These are phyloP conservation scores for Exsudoporus floridanus DNA, from an alignment of 1,284 basidiomycete genomes.

Conservation along the genomic window DNA sequence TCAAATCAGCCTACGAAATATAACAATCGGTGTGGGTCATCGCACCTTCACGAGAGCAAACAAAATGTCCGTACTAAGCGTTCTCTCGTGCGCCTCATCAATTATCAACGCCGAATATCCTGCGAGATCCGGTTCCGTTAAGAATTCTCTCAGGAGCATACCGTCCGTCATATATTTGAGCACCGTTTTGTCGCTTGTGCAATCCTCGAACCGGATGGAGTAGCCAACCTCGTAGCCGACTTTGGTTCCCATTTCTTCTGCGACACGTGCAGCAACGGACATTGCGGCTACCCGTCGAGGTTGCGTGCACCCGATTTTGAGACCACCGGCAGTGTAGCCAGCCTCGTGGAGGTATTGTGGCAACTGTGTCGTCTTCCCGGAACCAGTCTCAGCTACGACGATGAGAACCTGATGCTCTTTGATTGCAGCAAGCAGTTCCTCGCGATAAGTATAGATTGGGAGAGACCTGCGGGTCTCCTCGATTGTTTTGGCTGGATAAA, in stretches of 20 bases:
- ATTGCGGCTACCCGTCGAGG: conserved; percentile 98
- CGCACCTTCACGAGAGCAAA: conserved; percentile 95
- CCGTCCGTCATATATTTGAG: conserved; percentile 99
- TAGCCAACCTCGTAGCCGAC: conserved; percentile 98
- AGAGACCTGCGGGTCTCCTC: conserved; percentile 90
- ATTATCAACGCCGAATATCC: conserved; percentile 93
- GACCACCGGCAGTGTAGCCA: conserved; percentile 86
- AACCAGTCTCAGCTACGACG: conserved; percentile 92
- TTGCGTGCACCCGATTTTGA: conserved; percentile 96
- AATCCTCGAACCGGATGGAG: conserved; percentile 98
- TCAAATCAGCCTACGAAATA: conserved; percentile 12
- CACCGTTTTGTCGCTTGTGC: conserved; percentile 96
- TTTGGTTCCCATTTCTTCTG: conserved; percentile 96
- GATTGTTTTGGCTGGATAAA: conserved; percentile 71
- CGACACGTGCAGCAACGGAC: conserved; percentile 98
- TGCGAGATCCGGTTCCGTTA: conserved; percentile 93
- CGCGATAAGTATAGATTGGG: conserved; percentile 85
- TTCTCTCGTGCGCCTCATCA: conserved; percentile 96
- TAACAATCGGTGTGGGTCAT: conserved; percentile 25
- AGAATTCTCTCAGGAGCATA: conserved; percentile 94
- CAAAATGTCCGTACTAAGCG: conserved; percentile 93
- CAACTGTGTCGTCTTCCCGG: conserved; percentile 97
- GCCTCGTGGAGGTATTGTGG: conserved; percentile 98
- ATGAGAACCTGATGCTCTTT: conserved; percentile 90
- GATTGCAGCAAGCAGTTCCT: conserved; percentile 86